A percentile compares a stretch with the other conserved stretches of the same genome.
Evolutionary conservation across 129 eudicot genomes (phyloP).

Genomic region (Centrapalus pauciflorus): DNA sequence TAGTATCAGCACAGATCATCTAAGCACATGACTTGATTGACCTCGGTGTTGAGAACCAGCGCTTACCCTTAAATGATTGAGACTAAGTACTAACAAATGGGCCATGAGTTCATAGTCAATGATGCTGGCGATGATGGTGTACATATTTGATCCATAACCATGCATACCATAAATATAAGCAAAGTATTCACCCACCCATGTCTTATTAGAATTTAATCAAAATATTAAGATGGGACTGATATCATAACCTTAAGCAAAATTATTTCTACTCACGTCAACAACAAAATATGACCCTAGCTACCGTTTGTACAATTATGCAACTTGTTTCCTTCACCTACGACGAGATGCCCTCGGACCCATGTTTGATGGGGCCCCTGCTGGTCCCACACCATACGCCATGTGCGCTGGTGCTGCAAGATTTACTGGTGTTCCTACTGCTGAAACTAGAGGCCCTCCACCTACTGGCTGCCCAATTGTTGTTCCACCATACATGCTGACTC

Average conservation of each 20-base stretch:
- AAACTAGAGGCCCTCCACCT: conserved; percentile 44
- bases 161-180: conserved; percentile 8
- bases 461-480: conserved; percentile 80
- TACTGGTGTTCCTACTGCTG: conserved; percentile 80
- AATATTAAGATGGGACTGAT: conserved; percentile 11
- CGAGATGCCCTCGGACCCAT: conserved; percentile 35
- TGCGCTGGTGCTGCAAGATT: conserved; percentile 43
- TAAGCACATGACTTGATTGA: no score
- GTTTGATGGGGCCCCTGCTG: conserved; percentile 36
- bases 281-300: conserved; percentile 26
- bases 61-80: no score
- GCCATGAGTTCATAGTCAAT: no score
- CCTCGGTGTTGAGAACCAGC: no score
- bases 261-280: conserved; percentile 29
- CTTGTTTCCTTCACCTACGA: conserved; percentile 20
- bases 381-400: conserved; percentile 55
- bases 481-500: conserved; percentile 49
- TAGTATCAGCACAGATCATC: no score
- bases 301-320: conserved; percentile 24
- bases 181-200: conserved; percentile 15
- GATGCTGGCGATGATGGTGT: no score
- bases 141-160: conserved; percentile 4
- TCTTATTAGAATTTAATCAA: conserved; percentile 16
- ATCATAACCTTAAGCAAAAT: conserved; percentile 13
- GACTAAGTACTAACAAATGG: no score